Base-by-base conservation (phyloP, 139 green algal species). In the Closterium sp. region DNA sequence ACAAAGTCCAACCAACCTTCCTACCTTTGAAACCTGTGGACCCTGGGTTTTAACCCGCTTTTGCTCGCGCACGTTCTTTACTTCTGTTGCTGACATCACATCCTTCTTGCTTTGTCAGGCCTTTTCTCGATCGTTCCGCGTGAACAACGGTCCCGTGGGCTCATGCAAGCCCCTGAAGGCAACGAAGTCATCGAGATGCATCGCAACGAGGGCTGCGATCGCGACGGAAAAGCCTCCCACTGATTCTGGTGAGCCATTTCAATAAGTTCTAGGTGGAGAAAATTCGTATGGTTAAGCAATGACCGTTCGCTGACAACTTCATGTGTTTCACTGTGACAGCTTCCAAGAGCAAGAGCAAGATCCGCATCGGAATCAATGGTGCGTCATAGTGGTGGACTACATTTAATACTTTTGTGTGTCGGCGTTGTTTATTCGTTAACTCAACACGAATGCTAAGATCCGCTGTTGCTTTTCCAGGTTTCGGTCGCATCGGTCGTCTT, bases 401-500 rank as follows among this genome's bases (percentile, higher is more conserved):
- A 79, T 2, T 79, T 13, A 22, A 13, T 79, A 27, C n/a, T n/a
- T 27, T 4, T 13, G 17, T 50, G 34, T 42, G 38, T 50, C 38
- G 38, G 38, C 38, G 7, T 50, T 27, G 24, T 13, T 79, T 5
- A 7, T 79, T 24, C 10, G 1, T 27, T 2, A 79, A 79, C 17
- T 0, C 62, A 50, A 50, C 38, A 11, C 27, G 62, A 27, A 27
- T 79, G 62, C 62, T 79, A 79, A 79, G 13, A 79, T 79, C 62
- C 4, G 7, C 62, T 27, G 19, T 4, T 27, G 17, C 19, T 88
- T 91, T 89, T 11, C 2, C 89, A 91, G 91, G 91, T 34, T 94
- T 94, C 30, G 92, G 92, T 38, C 89, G 92, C 31, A 94, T 94
- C 84, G 92, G 92, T 27, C 45, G 92, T 31, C 86, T 94, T 88